These are phyloP conservation scores for Zasmidium angulare DNA, from an alignment of 2,329 filamentous ascomycete genomes.

Conservation along the genomic window DNA sequence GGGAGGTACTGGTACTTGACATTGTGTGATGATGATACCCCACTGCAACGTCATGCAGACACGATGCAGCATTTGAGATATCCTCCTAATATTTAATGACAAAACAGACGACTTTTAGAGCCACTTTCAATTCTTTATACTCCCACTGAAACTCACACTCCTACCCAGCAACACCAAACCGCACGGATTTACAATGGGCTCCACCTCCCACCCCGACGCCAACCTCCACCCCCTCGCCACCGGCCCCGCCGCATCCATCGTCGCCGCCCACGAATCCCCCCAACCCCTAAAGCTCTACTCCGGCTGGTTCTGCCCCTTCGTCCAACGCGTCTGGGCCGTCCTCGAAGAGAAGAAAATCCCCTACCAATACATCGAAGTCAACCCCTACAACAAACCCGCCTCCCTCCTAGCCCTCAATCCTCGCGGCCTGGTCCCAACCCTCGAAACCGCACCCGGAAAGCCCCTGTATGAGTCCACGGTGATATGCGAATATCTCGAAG, in stretches of 20 bases:
- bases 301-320: conserved; percentile 54
- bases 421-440: conserved; percentile 71
- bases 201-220: conserved; percentile 44
- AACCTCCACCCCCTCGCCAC: conserved; percentile 47
- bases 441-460: conserved; percentile 55
- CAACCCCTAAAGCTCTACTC: conserved; percentile 36
- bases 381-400: conserved; percentile 71
- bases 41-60: background rate
- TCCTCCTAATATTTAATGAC: background rate
- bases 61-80: background rate
- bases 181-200: background rate
- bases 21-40: conserved; percentile 4
- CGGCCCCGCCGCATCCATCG: conserved; percentile 42
- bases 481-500: conserved; percentile 74
- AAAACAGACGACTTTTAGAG: too few relatives aligned
- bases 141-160: too few relatives aligned
- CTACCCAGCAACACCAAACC: too few relatives aligned
- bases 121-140: too few relatives aligned
- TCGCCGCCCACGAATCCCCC: conserved; percentile 32
- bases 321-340: conserved; percentile 72
- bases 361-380: conserved; percentile 70
- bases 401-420: conserved; percentile 72
- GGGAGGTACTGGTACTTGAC: background rate
- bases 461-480: conserved; percentile 72
- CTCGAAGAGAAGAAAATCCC: conserved; percentile 71